A percentile compares a stretch with the other conserved stretches of the same genome.
Evolutionary conservation across 768 basidiomycete genomes (phyloP).

Genomic region (Tephrocybe sp.): DNA sequence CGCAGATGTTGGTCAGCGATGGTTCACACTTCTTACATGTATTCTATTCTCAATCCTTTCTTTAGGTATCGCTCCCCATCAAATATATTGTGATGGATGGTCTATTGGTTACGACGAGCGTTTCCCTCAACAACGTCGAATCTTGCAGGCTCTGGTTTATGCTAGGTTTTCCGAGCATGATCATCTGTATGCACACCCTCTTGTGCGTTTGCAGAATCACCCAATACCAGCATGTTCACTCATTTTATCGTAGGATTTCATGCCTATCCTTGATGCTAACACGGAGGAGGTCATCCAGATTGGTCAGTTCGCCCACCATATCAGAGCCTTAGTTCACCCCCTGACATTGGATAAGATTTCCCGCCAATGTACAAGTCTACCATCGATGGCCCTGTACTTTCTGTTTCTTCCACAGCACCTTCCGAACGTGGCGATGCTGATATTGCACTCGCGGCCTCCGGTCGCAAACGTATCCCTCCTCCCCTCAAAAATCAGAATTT

Average conservation of each 20-base stretch:
- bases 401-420: constrained; percentile 38
- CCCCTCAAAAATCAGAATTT: constrained; percentile 71
- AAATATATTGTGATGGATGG: constrained; percentile 86
- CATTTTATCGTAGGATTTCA: constrained; percentile 56
- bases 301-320: constrained; percentile 25
- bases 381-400: constrained; percentile 40
- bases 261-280: constrained; percentile 73
- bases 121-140: constrained; percentile 64
- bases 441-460: constrained; percentile 49
- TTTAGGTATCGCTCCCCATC: constrained; percentile 66
- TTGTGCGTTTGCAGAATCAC: constrained; percentile 43
- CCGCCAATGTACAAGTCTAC: constrained; percentile 59
- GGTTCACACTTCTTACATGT: too few relatives aligned
- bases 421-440: constrained; percentile 37
- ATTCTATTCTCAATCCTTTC: not conserved
- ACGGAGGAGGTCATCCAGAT: constrained; percentile 77
- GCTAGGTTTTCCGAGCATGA: constrained; percentile 77
- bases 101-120: constrained; percentile 88
- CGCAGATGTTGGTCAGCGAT: too few relatives aligned
- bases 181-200: constrained; percentile 87
- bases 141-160: constrained; percentile 84
- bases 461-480: constrained; percentile 76
- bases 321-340: not conserved
- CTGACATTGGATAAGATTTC: constrained; percentile 56
- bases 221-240: constrained; percentile 11